phyloP scores from a whole-genome alignment of 768 basidiomycete species.

The Panaeolus papilionaceus region DNA sequence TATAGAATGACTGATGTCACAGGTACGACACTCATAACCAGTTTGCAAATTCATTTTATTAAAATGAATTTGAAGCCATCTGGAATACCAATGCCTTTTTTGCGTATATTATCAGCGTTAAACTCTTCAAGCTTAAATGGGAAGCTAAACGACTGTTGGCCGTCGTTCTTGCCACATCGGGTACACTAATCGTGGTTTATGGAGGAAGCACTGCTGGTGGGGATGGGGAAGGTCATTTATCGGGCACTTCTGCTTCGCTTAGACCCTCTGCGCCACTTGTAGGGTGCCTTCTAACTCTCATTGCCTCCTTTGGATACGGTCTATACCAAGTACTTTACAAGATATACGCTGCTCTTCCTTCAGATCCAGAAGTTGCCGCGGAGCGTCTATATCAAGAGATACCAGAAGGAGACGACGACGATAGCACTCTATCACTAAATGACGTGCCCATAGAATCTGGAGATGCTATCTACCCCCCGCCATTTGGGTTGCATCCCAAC shows the following conservation, averaged over 20 bases:
- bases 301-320: slow-evolving; percentile 75
- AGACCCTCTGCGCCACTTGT: slow-evolving; percentile 61
- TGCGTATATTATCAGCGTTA: slow-evolving; percentile 86
- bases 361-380: slow-evolving; percentile 58
- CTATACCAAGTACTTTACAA: slow-evolving; percentile 89
- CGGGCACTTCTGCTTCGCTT: slow-evolving; percentile 26
- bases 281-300: slow-evolving; percentile 77
- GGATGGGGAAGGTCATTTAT: slow-evolving; percentile 9
- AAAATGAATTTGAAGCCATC: slow-evolving; percentile 47
- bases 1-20: slow-evolving; percentile 84
- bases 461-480: slow-evolving; percentile 59
- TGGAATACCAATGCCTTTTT: slow-evolving; percentile 95
- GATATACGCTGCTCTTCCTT: slow-evolving; percentile 72
- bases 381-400: slow-evolving; percentile 54
- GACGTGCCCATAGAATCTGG: slow-evolving; percentile 26
- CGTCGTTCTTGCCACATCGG: slow-evolving; percentile 81
- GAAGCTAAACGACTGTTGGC: slow-evolving; percentile 68
- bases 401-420: slow-evolving; percentile 41
- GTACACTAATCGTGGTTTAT: slow-evolving; percentile 84
- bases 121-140: slow-evolving; percentile 68
- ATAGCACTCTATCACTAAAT: slow-evolving; percentile 14
- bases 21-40: slow-evolving; percentile 39
- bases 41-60: slow-evolving; percentile 24
- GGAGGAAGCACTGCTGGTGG: slow-evolving; percentile 54
- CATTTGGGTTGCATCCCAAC: slow-evolving; percentile 88